These are phyloP conservation scores for Ceratocystis papillata DNA, from an alignment of 2,329 filamentous ascomycete genomes.

Conservation along the genomic window DNA sequence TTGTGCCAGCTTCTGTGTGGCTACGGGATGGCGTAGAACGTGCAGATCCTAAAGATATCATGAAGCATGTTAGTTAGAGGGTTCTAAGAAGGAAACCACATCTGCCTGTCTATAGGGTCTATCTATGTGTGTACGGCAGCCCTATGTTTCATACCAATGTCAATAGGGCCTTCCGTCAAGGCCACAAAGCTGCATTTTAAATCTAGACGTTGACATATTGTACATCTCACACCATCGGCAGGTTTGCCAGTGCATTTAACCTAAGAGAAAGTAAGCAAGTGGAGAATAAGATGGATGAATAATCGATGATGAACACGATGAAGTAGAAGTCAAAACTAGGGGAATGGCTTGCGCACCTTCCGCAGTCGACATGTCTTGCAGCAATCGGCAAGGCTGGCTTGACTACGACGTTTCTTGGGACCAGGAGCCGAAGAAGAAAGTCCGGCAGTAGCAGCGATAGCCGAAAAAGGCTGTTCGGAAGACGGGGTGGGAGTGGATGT, in stretches of 20 bases:
- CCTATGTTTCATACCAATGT: slow-evolving; percentile 16
- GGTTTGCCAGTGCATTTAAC: slow-evolving; percentile 37
- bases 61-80: slow-evolving; percentile 9
- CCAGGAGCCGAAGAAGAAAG: slow-evolving; percentile 25
- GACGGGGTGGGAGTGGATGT: slow-evolving; percentile 3
- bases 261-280: slow-evolving; percentile 27
- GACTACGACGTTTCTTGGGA: slow-evolving; percentile 31
- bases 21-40: slow-evolving; percentile 35
- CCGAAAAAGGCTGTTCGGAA: slow-evolving; percentile 17
- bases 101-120: too few species aligned
- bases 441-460: too few species aligned
- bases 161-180: slow-evolving; percentile 23
- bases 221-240: slow-evolving; percentile 31
- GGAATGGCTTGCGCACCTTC: slow-evolving; percentile 30
- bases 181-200: slow-evolving; percentile 32
- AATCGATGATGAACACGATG: slow-evolving; percentile 12
- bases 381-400: slow-evolving; percentile 29
- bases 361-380: slow-evolving; percentile 34
- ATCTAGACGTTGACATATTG: slow-evolving; percentile 33
- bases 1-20: slow-evolving; percentile 36
- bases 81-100: not conserved
- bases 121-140: not conserved
- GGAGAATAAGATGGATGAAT: slow-evolving; percentile 6
- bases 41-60: slow-evolving; percentile 27
- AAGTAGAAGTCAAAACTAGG: not conserved